Base-by-base conservation (phyloP, 2,329 filamentous ascomycete genomes). In the Sclerotinia nivalis region DNA sequence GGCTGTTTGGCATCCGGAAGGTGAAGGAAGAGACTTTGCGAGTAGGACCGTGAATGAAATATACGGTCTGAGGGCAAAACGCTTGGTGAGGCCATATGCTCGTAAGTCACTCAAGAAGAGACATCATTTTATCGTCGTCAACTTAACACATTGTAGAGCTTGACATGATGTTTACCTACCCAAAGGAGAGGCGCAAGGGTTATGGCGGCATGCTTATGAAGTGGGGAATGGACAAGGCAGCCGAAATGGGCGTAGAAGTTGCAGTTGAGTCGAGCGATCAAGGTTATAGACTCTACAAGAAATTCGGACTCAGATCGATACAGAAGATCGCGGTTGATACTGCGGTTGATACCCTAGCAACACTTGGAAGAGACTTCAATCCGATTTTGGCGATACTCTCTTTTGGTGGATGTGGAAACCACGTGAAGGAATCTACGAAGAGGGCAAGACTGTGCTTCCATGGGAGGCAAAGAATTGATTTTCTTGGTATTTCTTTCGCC, bases 341-440 rank as follows among this genome's bases (percentile, higher is more conserved):
- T 25, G 20, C 8, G 8, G 40, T 40, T 4, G 43, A 58, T 6
- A 43, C 10, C 45, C 66, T 37, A 37, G 31, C 37, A 47, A 52
- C 2, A 59, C 22, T 9, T 68, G 55, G 45, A 62, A 28, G n/a
- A 62, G 34, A 22, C 45, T 68, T 13, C 22, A 68, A 18, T 54
- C 31, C 8, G 31, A 55, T 22, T 22, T 59, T 22, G 47, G n/a
- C 10, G 13, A 28, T 8, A 25, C 43, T 22, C 18, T 31, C 6
- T 20, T 59, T n/a, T 47, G 54, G 66, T 62, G 66, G 66, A 55
- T 68, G 66, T 54, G 56, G 66, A 60, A 50, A n/a, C 56, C 45
- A 15, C n/a, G 22, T 4, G 62, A 31, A 15, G 62, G 5, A 4
- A 13, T 66, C 4, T 66, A 65, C 25, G 31, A 20, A 40, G 45